Percentiles rank a stretch among this genome's conserved stretches.
phyloP scores from a whole-genome alignment of 257 asterid species.

The Forsythia viridissima region DNA sequence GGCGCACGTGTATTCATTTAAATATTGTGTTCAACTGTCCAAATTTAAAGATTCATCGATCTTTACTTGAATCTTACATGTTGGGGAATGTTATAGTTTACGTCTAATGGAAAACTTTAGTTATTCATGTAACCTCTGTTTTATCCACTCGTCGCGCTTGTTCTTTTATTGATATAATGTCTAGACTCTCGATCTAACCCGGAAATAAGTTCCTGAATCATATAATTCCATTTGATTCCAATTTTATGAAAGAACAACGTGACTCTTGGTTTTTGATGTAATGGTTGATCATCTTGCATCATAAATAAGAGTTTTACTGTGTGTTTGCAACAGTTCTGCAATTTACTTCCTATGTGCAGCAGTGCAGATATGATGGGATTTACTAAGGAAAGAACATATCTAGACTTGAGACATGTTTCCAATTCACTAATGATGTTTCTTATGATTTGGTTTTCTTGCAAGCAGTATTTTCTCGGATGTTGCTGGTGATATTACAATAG shows the following conservation, averaged over 20 bases:
- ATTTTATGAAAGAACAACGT: not conserved
- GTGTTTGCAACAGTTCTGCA: not conserved
- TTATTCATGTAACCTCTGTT: not conserved
- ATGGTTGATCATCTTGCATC: not conserved
- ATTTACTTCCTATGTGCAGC: no score
- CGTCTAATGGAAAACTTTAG: not conserved
- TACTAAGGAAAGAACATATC: no score
- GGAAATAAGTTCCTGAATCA: not conserved
- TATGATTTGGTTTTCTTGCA: not conserved
- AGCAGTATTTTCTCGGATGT: slow-evolving; percentile 66
- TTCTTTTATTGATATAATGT: not conserved
- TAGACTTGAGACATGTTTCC: not conserved
- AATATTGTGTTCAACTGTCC: not conserved
- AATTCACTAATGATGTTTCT: not conserved
- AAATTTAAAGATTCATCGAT: not conserved
- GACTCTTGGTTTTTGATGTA: not conserved
- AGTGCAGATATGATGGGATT: no score
- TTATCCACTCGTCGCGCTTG: no score
- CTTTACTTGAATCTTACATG: not conserved
- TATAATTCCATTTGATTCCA: not conserved
- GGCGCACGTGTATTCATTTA: not conserved
- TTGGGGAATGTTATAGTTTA: not conserved
- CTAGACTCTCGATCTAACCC: not conserved
- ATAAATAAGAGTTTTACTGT: no score
- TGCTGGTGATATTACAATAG: slow-evolving; percentile 64